Evolutionary conservation across 2,329 filamentous ascomycete genomes (phyloP), one percentile per base, ranked within the genome.

Genomic region (Cercospora zeae-maydis): DNA sequence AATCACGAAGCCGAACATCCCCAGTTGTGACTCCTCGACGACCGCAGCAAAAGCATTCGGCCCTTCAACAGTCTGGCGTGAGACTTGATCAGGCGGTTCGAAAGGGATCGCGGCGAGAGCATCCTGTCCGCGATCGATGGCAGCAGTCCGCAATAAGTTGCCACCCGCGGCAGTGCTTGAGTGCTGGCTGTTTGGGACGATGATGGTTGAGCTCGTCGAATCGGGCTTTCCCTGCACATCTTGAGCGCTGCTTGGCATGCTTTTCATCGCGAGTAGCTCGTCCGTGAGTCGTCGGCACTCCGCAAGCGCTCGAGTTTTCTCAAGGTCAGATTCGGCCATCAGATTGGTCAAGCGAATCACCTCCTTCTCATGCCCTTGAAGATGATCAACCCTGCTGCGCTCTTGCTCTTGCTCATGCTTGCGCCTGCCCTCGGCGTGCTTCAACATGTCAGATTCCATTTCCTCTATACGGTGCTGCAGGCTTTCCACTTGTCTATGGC

Each of bases 401-500:
- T 61, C 24, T 10, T 49, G 30, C 14, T 21, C 21, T 13, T 49
- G 36, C 36, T 55, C 36, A 49, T 34, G 42, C 33, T 14, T 30
- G 16, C 10, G 51, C 16, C 37, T 55, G 30, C 9, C 36, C 37
- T 55, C 34, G 16, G 10, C 52, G 14, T 56, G 51, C 14, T 27
- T 31, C n/a, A 33, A 36, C 36, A 54, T 31, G 24, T 60, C 49
- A 11, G 37, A 19, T 49, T 54, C 33, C 37, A 37, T 19, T 16
- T 47, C n/a, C 16, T 34, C 19, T 27, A 61, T 14, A 16, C 53
- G 51, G 13, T 16, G n/a, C 51, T 61, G 51, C 16, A 61, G 36
- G 19, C 27, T 24, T 13, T 61, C 59, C 27, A 55, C n/a, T 31
- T 19, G 59, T 52, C 54, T 49, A 51, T 56, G 36, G 42, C 37